Evolutionary conservation across 192 early-diverging fungal genomes (phyloP).

Genomic region (Chytriomyces hyalinus): DNA sequence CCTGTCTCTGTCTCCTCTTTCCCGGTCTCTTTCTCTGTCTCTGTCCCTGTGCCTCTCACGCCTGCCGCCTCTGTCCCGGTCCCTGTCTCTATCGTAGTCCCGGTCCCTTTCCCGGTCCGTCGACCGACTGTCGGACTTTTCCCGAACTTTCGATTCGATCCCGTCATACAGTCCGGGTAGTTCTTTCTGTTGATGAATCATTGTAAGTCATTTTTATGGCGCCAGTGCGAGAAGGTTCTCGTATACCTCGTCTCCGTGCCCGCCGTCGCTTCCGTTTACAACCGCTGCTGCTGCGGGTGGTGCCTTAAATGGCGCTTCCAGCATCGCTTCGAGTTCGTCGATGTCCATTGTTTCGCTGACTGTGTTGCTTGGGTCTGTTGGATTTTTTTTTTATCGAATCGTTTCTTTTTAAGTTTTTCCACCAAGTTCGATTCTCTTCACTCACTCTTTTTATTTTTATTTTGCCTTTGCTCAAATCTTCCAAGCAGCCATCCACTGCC

Average conservation of each 20-base stretch:
- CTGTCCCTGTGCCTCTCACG: slow-evolving; percentile 1
- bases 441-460: neutral
- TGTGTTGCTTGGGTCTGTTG: too few relatives aligned
- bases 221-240: neutral
- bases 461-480: slow-evolving; percentile 61
- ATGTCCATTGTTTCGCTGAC: slow-evolving; percentile 12
- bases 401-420: too few relatives aligned
- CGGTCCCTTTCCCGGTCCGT: slow-evolving; percentile 18
- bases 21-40: slow-evolving; percentile 21
- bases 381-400: too few relatives aligned
- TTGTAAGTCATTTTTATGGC: neutral
- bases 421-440: neutral
- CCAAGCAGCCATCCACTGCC: slow-evolving; percentile 79
- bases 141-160: neutral
- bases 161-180: neutral
- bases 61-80: slow-evolving; percentile 15
- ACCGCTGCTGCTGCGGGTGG: slow-evolving; percentile 11
- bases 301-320: slow-evolving; percentile 54
- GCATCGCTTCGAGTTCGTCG: slow-evolving; percentile 51
- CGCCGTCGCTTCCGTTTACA: too few relatives aligned
- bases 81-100: slow-evolving; percentile 14
- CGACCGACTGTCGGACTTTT: neutral
- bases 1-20: slow-evolving; percentile 32
- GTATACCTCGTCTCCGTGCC: neutral
- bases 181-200: neutral